Base-by-base conservation (phyloP, 2,329 filamentous ascomycete genomes). In the Aureobasidium sp. region DNA sequence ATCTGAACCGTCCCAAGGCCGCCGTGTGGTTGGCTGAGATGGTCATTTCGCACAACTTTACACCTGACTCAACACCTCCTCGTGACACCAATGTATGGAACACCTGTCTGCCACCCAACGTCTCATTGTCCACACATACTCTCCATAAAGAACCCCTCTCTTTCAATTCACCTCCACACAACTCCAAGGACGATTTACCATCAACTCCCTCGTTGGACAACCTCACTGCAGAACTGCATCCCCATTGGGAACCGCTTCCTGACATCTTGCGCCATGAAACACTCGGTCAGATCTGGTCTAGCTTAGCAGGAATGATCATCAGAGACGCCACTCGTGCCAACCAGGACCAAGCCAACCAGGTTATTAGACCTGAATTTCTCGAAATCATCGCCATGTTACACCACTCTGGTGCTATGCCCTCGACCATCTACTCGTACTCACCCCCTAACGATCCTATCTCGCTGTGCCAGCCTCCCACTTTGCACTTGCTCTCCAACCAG, bases 301-400 rank as follows among this genome's bases (percentile, higher is more conserved):
- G 72, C 42, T 66, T 81, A 25, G 78, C 77, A 0, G 67, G 67
- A n/a, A 75, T 80, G 73, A 76, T 78, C n/a, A 47, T 79, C 30
- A 67, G 64, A 21, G 74, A 73, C 29, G 66, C 71, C 3, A 68
- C 45, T 5, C 30, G 49, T 6, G 49, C 39, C 13, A 44, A 53
- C 48, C 54, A 53, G 21, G 72, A 61, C 61, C 62, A 16, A 45
- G 58, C 48, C 49, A 64, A 30, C 25, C 62, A 48, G 63, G 62
- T 47, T 7, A 72, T 78, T 16, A 76, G 76, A 70, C 70, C 75
- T 7, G 74, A 75, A 63, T 76, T 80, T 2, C 67, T 80, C 55
- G 76, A 79, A 62, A 75, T 80, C 51, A 74, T 81, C 42, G 78
- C 78, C 6, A 70, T 77, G 44, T 65, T 81, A 16, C 78, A 81